Conservation (phyloP, 495 filamentous ascomycete species). For the Xylaria intraflava region DNA sequence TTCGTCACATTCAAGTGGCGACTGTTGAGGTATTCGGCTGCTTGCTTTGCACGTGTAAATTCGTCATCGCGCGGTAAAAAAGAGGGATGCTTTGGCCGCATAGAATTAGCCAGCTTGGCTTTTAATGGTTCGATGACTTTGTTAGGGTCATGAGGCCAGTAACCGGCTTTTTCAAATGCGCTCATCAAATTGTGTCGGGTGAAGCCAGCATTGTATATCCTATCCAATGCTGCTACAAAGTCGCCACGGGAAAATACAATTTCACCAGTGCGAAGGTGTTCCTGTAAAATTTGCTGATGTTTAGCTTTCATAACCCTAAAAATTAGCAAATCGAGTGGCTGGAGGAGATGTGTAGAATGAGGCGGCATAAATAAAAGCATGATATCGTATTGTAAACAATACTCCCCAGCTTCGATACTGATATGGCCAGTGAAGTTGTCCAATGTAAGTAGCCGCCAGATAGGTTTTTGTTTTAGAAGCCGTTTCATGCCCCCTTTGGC, state of each 20-base stretch:
- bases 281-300: not conserved
- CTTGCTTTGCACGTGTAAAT: not conserved
- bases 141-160: not conserved
- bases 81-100: not conserved
- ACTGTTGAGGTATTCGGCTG: not conserved
- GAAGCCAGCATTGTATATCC: not conserved
- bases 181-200: not conserved
- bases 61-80: not conserved
- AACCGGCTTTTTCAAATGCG: not conserved
- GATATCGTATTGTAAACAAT: not conserved
- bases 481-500: not conserved
- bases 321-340: not conserved
- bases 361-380: not conserved
- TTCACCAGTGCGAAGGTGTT: not conserved
- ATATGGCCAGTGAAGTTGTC: not conserved
- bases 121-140: not conserved
- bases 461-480: not conserved
- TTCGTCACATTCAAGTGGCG: not conserved
- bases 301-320: not conserved
- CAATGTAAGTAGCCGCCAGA: not conserved
- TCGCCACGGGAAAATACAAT: not conserved
- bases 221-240: not conserved
- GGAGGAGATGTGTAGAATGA: not conserved
- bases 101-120: not conserved
- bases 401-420: not conserved